Evolutionary conservation across 306 rosid species (phyloP), one percentile per base, ranked within the genome.

Genomic region (Spatholobus suberectus): DNA sequence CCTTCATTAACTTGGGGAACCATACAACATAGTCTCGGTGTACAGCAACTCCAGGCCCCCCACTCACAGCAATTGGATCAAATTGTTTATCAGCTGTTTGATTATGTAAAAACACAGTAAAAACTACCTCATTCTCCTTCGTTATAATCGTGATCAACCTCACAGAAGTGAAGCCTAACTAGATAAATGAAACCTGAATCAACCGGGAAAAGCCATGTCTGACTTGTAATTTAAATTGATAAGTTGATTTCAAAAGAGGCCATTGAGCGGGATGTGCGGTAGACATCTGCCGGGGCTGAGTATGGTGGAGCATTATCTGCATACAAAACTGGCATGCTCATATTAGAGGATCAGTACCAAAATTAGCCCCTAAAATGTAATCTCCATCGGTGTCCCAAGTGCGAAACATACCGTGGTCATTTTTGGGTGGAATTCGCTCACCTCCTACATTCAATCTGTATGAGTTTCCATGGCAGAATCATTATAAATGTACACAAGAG

Each of bases 191-290:
- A n/a, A n/a, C n/a, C n/a, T n/a, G n/a, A n/a, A n/a, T n/a, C n/a
- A 13, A 90, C 58, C 0, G 82, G 24, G 7, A 86, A 86, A 55
- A 32, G 4, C 91, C 86, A 90, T 0, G 89, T 82, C 3, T n/a
- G 59, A 23, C n/a, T 88, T 85, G 77, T 5, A 77, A 52, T 49
- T 61, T 21, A 83, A 52, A 58, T 83, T 85, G 44, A 24, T 0
- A 13, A 11, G 8, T 10, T 12, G 23, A 0, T 37, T 0, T 0
- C 14, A 43, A 29, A 14, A 5, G 44, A 0, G 3, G 4, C 0
- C 87, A 83, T 67, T 21, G 63, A 20, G 4, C 46, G 41, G 0
- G 70, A 61, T 5, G 84, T 32, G 11, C 70, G 66, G 46, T 88
- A 85, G n/a, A 88, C 58, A 4, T 11, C 17, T 34, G 8, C 72